A percentile compares a stretch with the other conserved stretches of the same genome.
These are phyloP conservation scores for Neofusicoccum umdonicola DNA, from an alignment of 2,329 filamentous ascomycete genomes.

Conservation along the genomic window DNA sequence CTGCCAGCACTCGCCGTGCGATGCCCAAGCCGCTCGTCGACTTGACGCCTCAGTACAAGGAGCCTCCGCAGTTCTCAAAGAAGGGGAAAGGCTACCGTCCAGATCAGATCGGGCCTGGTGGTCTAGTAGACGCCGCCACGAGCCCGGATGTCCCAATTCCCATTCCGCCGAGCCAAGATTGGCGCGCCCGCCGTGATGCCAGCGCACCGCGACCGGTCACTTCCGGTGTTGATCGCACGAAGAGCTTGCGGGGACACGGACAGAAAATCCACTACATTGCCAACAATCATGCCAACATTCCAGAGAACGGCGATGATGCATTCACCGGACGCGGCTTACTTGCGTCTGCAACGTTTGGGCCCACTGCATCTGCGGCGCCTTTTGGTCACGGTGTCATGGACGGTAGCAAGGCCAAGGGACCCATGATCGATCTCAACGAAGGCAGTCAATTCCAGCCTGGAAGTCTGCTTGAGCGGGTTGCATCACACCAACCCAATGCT, in stretches of 20 bases:
- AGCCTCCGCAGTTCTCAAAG: constrained; percentile 59
- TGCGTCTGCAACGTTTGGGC: constrained; percentile 38
- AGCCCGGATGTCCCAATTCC: constrained; percentile 42
- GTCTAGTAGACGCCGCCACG: constrained; percentile 47
- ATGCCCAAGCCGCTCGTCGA: constrained; percentile 65
- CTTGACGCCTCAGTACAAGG: constrained; percentile 62
- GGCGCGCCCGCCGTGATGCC: constrained; percentile 39
- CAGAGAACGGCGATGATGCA: constrained; percentile 34
- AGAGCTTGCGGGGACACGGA: constrained; percentile 31
- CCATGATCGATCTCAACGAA: constrained; percentile 45
- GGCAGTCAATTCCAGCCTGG: constrained; percentile 44
- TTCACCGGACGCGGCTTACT: constrained; percentile 48
- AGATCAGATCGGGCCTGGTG: constrained; percentile 35
- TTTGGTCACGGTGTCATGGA: constrained; percentile 47
- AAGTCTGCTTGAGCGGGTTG: constrained; percentile 48
- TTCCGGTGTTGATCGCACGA: constrained; percentile 26
- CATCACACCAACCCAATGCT: constrained; percentile 30
- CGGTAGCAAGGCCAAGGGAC: constrained; percentile 43
- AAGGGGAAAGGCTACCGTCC: constrained; percentile 51
- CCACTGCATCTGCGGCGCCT: constrained; percentile 32
- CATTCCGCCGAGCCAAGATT: constrained; percentile 44
- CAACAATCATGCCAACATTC: constrained; percentile 20
- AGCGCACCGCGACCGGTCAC: constrained; percentile 32
- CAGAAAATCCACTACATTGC: constrained; percentile 31
- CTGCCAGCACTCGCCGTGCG: constrained; percentile 41